A percentile compares a stretch with the other conserved stretches of the same genome.
Conservation (phyloP, 129 eudicot genomes). For the Tanacetum coccineum region DNA sequence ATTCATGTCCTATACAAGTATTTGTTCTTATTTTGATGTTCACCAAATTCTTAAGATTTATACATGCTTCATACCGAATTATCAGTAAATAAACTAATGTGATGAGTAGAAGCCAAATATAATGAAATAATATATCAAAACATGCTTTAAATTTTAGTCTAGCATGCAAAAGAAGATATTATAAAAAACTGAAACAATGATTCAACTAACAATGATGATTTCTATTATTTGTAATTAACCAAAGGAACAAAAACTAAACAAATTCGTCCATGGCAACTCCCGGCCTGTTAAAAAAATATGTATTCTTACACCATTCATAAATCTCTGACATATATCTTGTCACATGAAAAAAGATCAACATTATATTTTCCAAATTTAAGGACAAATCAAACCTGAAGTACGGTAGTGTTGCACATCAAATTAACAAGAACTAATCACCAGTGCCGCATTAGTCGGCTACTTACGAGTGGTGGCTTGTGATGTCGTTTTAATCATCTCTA, state of each 20-base stretch:
- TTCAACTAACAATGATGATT: not conserved
- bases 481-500: slow-evolving; percentile 23
- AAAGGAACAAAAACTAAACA: not conserved
- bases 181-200: not conserved
- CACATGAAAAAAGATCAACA: not conserved
- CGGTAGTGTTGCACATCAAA: slow-evolving; percentile 58
- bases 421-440: slow-evolving; percentile 34
- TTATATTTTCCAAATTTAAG: not conserved
- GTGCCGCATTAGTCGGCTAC: not conserved
- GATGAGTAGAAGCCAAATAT: too few relatives aligned
- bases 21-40: too few relatives aligned
- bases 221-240: not conserved
- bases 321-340: not conserved
- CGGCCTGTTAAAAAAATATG: not conserved
- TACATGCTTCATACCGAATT: too few relatives aligned
- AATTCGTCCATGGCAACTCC: not conserved
- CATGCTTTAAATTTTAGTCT: not conserved
- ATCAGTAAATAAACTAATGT: too few relatives aligned
- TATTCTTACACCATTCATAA: not conserved
- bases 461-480: slow-evolving; percentile 55
- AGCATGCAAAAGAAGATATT: not conserved
- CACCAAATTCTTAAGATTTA: too few relatives aligned
- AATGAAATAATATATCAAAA: too few relatives aligned
- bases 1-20: too few relatives aligned
- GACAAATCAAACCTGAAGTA: slow-evolving; percentile 65